Percentiles rank a stretch among this genome's conserved stretches.
Evolutionary conservation across 495 filamentous ascomycete species (phyloP).

Genomic region (Penicillium canariense): DNA sequence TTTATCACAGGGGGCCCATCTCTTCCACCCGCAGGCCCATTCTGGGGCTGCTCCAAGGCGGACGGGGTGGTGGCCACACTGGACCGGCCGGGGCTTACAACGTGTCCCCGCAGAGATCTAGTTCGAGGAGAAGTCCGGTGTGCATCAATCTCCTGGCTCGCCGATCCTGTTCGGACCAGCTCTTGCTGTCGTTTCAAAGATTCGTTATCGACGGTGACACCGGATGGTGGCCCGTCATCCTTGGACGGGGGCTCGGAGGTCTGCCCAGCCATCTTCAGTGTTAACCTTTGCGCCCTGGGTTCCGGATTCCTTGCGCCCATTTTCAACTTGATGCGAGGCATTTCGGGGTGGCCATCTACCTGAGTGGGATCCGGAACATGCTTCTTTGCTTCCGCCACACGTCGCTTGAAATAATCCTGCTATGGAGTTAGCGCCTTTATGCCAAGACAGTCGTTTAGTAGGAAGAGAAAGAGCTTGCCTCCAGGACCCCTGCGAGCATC

Average conservation of each 20-base stretch:
- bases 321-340: constrained; percentile 63
- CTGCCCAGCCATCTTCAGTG: constrained; percentile 40
- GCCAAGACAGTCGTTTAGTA: neutral
- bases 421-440: constrained; percentile 25
- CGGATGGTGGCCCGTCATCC: constrained; percentile 32
- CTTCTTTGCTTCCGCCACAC: constrained; percentile 66
- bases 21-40: neutral
- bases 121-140: constrained; percentile 21
- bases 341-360: constrained; percentile 51
- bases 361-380: constrained; percentile 61
- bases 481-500: constrained; percentile 65
- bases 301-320: constrained; percentile 58
- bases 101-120: constrained; percentile 17
- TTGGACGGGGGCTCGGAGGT: constrained; percentile 29
- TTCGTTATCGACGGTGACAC: constrained; percentile 50
- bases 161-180: constrained; percentile 44
- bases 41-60: constrained; percentile 15
- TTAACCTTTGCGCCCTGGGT: constrained; percentile 40
- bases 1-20: constrained; percentile 7
- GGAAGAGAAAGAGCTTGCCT: constrained; percentile 49
- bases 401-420: constrained; percentile 61
- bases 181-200: constrained; percentile 48
- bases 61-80: constrained; percentile 23
- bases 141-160: constrained; percentile 32
- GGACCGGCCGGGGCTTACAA: constrained; percentile 20